Conservation (phyloP, 1,284 basidiomycete genomes). For the Cystobasidiaceae sp. region DNA sequence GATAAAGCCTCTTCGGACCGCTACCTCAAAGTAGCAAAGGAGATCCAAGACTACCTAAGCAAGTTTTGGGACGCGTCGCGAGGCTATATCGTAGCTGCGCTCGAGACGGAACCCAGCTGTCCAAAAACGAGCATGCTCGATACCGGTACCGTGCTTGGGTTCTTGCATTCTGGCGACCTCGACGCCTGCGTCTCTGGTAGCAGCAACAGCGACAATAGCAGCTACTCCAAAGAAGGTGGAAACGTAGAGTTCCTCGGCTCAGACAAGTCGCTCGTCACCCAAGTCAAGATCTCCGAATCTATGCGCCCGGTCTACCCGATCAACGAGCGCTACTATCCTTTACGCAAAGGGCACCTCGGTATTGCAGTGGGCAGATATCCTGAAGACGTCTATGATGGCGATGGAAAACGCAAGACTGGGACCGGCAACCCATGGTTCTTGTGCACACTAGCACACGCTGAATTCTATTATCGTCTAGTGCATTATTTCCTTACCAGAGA, state of each 20-base stretch:
- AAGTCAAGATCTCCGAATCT: constrained; percentile 9
- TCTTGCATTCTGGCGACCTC: constrained; percentile 46
- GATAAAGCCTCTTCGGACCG: constrained; percentile 45
- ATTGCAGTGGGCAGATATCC: constrained; percentile 50
- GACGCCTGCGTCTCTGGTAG: neutral
- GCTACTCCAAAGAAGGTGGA: neutral
- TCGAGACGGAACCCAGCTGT: constrained; percentile 36
- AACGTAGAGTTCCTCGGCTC: constrained; percentile 18
- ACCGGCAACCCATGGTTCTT: constrained; percentile 50
- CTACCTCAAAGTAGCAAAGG: constrained; percentile 45
- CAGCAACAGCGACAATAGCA: neutral
- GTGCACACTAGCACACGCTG: constrained; percentile 49
- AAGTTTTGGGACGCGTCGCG: constrained; percentile 46
- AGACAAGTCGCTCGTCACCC: constrained; percentile 29
- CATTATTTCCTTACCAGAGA: constrained; percentile 37
- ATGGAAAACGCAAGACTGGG: constrained; percentile 44
- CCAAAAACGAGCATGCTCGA: constrained; percentile 31
- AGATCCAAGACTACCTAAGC: constrained; percentile 41
- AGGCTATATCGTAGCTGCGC: constrained; percentile 42
- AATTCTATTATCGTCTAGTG: constrained; percentile 45
- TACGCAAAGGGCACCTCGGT: constrained; percentile 34
- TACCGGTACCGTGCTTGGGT: constrained; percentile 43
- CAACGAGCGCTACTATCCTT: constrained; percentile 42
- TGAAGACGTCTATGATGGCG: constrained; percentile 51
- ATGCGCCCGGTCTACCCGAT: constrained; percentile 46